Percentiles rank a stretch among this genome's conserved stretches.
These are phyloP conservation scores for Gossypium bickii DNA, from an alignment of 345 rosid genomes.

Conservation along the genomic window DNA sequence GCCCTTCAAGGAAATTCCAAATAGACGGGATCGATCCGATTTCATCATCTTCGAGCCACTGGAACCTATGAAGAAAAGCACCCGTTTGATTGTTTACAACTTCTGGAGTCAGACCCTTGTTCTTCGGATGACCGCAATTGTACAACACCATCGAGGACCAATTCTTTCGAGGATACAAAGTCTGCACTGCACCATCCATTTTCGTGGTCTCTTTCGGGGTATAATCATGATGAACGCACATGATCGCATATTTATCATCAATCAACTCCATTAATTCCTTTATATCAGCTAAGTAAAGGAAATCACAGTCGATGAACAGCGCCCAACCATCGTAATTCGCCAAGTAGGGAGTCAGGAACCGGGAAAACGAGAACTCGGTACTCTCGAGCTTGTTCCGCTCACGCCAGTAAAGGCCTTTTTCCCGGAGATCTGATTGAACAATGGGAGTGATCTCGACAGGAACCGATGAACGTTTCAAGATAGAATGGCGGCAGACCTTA, in stretches of 20 bases:
- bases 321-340: conserved; percentile 92
- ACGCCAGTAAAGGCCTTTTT: conserved; percentile 73
- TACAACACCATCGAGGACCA: conserved; percentile 99
- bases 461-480: conserved; percentile 65
- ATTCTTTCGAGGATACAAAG: conserved; percentile 92
- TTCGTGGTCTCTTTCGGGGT: conserved; percentile 85
- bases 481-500: conserved; percentile 73
- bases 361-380: conserved; percentile 91
- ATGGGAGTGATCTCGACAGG: conserved; percentile 79
- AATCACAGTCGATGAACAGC: conserved; percentile 92
- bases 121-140: conserved; percentile 88
- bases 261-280: conserved; percentile 69
- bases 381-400: conserved; percentile 72
- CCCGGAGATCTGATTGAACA: conserved; percentile 73
- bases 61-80: conserved; percentile 91
- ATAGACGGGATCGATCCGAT: conserved; percentile 82
- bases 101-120: conserved; percentile 64
- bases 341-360: conserved; percentile 84
- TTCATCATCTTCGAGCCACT: conserved; percentile 88
- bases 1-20: conserved; percentile 98
- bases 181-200: conserved; percentile 97
- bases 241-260: conserved; percentile 79
- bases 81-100: conserved; percentile 69
- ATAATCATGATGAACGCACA: conserved; percentile 97
- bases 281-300: conserved; percentile 79